Evolutionary conservation across 164 flowering plant species (phyloP).

Genomic region (Buxus sempervirens): DNA sequence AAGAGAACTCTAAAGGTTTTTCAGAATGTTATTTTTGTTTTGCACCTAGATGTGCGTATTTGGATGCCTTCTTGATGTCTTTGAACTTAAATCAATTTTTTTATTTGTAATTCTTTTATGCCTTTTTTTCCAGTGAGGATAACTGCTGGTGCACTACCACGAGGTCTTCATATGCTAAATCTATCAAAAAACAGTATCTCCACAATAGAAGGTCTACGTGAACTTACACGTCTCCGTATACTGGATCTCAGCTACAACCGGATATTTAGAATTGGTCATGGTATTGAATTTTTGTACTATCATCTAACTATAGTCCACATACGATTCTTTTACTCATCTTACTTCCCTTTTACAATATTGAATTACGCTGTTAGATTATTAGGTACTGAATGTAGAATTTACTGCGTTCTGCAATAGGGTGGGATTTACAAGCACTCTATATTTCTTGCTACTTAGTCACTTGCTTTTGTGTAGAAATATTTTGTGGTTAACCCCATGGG

Average conservation of each 20-base stretch:
- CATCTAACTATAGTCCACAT: not conserved
- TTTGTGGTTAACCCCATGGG: not conserved
- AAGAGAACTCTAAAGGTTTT: not conserved
- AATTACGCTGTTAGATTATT: too few relatives aligned
- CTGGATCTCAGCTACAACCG: conserved; percentile 92
- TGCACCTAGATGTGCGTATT: not conserved
- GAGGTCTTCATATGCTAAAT: conserved; percentile 84
- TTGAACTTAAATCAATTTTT: not conserved
- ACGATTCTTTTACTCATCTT: not conserved
- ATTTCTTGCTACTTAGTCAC: too few relatives aligned
- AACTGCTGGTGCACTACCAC: conserved; percentile 93
- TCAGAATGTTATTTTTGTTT: not conserved
- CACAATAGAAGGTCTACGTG: conserved; percentile 87
- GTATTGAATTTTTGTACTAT: conserved; percentile 33
- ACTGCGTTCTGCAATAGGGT: not conserved
- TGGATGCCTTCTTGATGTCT: not conserved
- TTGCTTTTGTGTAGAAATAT: not conserved
- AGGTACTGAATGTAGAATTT: not conserved
- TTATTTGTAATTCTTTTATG: not conserved
- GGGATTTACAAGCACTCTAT: not conserved
- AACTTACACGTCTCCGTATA: conserved; percentile 79
- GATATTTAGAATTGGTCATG: conserved; percentile 80
- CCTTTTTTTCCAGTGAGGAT: conserved; percentile 55
- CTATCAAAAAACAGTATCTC: conserved; percentile 80
- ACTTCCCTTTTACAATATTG: not conserved